These are phyloP conservation scores for Colletotrichum falcatum DNA, from an alignment of 2,329 filamentous ascomycete species.

Conservation along the genomic window DNA sequence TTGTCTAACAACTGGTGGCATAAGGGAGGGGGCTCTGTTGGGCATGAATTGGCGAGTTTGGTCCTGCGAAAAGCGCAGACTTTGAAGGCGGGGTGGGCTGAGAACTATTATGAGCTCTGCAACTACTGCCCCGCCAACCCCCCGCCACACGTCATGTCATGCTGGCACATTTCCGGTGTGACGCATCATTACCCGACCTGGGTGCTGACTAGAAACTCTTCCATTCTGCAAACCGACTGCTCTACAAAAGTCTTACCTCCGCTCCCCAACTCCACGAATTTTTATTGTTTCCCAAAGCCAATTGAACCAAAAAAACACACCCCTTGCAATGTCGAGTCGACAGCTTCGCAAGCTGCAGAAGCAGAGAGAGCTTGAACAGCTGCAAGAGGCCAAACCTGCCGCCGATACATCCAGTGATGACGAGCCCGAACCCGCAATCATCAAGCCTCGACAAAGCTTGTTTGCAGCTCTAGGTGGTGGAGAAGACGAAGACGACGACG, in stretches of 20 bases:
- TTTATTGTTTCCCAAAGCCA: not conserved
- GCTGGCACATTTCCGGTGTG: conserved; percentile 31
- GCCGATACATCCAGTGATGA: conserved; percentile 49
- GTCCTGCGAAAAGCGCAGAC: not conserved
- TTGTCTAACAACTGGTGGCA: not conserved
- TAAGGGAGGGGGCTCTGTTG: no score
- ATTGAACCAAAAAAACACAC: not conserved
- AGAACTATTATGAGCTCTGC: not conserved
- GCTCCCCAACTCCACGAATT: not conserved
- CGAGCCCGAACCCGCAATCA: conserved; percentile 48
- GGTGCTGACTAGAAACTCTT: not conserved
- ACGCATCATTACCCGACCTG: conserved; percentile 25
- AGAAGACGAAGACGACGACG: conserved; percentile 56
- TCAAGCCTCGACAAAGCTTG: conserved; percentile 57
- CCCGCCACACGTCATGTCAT: conserved; percentile 43
- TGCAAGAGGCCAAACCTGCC: conserved; percentile 44
- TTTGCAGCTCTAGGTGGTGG: conserved; percentile 65
- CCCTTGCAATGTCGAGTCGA: conserved; percentile 61
- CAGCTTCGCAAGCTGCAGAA: conserved; percentile 65
- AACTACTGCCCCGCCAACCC: conserved; percentile 37
- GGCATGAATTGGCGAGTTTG: not conserved
- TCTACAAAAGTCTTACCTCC: not conserved
- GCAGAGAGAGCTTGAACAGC: conserved; percentile 58
- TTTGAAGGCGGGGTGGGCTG: not conserved
- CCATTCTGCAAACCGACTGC: not conserved